phyloP scores from a whole-genome alignment of 306 rosid species.

The Casuarina cunninghamiana region DNA sequence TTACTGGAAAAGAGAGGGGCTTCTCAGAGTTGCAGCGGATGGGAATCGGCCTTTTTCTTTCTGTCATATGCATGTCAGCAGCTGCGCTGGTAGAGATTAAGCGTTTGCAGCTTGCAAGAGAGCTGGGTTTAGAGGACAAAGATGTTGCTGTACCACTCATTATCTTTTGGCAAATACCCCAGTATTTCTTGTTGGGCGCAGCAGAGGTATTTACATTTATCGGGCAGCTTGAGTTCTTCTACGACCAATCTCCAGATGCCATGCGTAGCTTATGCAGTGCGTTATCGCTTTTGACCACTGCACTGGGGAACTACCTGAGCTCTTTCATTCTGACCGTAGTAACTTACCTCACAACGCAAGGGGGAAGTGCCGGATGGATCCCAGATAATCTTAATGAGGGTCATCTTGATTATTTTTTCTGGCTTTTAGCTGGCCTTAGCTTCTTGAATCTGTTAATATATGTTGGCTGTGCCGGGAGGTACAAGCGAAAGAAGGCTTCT shows the following conservation, averaged over 20 bases:
- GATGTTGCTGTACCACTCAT: constrained; percentile 27
- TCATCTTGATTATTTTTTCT: constrained; percentile 40
- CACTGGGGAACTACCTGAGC: constrained; percentile 36
- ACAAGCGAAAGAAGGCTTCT: constrained; percentile 24
- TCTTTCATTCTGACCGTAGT: constrained; percentile 28
- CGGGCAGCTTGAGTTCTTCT: constrained; percentile 34
- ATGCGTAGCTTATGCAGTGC: constrained; percentile 41
- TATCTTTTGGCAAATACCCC: constrained; percentile 39
- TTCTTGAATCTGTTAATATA: constrained; percentile 34
- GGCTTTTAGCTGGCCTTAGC: constrained; percentile 36
- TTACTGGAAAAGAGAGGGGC: constrained; percentile 29
- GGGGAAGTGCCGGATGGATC: constrained; percentile 30
- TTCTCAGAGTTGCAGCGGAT: constrained; percentile 34
- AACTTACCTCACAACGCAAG: constrained; percentile 10
- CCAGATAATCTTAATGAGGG: constrained; percentile 40
- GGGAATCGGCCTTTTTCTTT: constrained; percentile 35
- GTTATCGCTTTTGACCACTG: constrained; percentile 25
- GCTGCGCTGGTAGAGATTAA: constrained; percentile 34
- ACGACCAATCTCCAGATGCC: constrained; percentile 31
- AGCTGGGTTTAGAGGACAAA: constrained; percentile 15
- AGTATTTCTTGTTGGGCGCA: constrained; percentile 28
- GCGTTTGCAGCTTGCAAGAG: constrained; percentile 27
- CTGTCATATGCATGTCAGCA: constrained; percentile 23
- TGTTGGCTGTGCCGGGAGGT: constrained; percentile 25
- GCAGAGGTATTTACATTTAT: constrained; percentile 33